Percentiles rank a stretch among this genome's conserved stretches.
Evolutionary conservation across 805 yeast species (phyloP).

Genomic region (Metschnikowia borealis): DNA sequence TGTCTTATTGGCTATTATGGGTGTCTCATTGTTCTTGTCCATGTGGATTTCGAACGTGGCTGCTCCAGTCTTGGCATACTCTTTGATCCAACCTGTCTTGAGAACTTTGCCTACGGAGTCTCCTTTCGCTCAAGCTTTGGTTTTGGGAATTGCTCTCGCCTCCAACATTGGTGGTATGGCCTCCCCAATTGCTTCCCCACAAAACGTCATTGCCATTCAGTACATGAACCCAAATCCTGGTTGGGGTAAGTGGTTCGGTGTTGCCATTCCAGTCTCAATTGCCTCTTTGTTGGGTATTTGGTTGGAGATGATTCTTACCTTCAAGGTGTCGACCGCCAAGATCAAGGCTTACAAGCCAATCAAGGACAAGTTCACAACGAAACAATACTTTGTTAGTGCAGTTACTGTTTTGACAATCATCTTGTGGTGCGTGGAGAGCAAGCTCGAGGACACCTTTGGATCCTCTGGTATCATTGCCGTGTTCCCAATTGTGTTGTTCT

Average conservation of each 20-base stretch:
- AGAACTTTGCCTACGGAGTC: constrained; percentile 79
- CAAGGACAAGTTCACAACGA: constrained; percentile 61
- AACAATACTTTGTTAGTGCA: constrained; percentile 69
- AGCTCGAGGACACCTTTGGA: constrained; percentile 70
- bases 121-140: constrained; percentile 75
- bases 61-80: constrained; percentile 89
- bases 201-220: constrained; percentile 85
- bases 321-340: constrained; percentile 48
- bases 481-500: constrained; percentile 83
- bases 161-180: constrained; percentile 96
- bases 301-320: constrained; percentile 63
- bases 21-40: constrained; percentile 77
- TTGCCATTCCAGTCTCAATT: constrained; percentile 76
- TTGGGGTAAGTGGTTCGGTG: constrained; percentile 93
- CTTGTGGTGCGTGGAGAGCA: constrained; percentile 86
- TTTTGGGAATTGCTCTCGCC: constrained; percentile 88
- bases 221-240: constrained; percentile 73
- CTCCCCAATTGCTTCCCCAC: constrained; percentile 96
- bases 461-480: constrained; percentile 97
- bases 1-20: constrained; percentile 77
- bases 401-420: constrained; percentile 71
- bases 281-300: constrained; percentile 66
- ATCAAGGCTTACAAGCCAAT: constrained; percentile 59
- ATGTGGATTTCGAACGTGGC: constrained; percentile 98
- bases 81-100: constrained; percentile 85